Conservation (phyloP, 805 yeast species). For the Wickerhamomyces mucosus region DNA sequence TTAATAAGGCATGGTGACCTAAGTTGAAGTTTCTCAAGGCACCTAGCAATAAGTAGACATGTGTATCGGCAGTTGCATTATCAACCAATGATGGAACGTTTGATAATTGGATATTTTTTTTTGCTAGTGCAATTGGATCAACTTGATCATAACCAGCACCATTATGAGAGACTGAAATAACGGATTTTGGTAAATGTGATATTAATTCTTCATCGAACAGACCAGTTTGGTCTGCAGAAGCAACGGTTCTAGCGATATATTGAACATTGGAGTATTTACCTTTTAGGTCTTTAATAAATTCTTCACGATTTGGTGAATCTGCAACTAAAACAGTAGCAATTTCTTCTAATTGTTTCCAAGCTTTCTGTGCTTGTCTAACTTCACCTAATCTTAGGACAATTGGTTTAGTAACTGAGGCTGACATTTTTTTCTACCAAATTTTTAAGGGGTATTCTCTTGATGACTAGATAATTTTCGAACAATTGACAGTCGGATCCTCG, state of each 20-base stretch:
- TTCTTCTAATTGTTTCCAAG: slow-evolving; percentile 49
- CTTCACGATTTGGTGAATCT: slow-evolving; percentile 28
- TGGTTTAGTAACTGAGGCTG: slow-evolving; percentile 31
- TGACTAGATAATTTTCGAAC: too few relatives aligned
- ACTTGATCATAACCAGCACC: slow-evolving; percentile 79
- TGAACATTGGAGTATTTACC: slow-evolving; percentile 23
- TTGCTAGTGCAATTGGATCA: slow-evolving; percentile 43
- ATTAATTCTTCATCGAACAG: slow-evolving; percentile 56
- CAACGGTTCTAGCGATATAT: slow-evolving; percentile 43
- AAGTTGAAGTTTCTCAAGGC: slow-evolving; percentile 59
- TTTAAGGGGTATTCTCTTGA: too few relatives aligned
- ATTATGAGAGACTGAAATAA: slow-evolving; percentile 45
- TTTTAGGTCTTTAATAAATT: slow-evolving; percentile 26
- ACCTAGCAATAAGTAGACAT: slow-evolving; percentile 51
- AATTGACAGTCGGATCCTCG: too few relatives aligned
- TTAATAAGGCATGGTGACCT: slow-evolving; percentile 43
- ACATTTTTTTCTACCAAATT: too few relatives aligned
- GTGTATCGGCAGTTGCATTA: slow-evolving; percentile 64
- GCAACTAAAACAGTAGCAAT: slow-evolving; percentile 37
- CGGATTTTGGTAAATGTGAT: slow-evolving; percentile 40
- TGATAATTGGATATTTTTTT: slow-evolving; percentile 50
- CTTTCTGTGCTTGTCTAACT: slow-evolving; percentile 47
- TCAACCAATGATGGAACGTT: slow-evolving; percentile 61
- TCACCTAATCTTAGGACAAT: slow-evolving; percentile 60
- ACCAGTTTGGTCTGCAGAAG: slow-evolving; percentile 45